Evolutionary conservation across 306 rosid genomes (phyloP).

Genomic region (cucumber (Cucumis sativus)): DNA sequence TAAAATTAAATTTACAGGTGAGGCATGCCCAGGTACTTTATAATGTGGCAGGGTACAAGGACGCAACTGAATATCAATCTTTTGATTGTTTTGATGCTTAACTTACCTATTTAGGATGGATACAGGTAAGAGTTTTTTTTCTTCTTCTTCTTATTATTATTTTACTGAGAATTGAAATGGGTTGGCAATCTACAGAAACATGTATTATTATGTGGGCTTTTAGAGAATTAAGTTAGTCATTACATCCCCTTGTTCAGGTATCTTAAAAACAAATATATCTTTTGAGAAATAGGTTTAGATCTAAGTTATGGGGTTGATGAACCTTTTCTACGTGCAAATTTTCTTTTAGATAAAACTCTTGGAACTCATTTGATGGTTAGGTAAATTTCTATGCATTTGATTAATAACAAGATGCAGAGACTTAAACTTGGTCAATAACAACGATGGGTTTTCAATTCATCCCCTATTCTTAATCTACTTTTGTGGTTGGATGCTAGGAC

Average conservation of each 20-base stretch:
- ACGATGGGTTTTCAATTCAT: constrained; percentile 38
- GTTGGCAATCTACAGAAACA: constrained; percentile 65
- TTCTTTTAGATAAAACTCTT: neutral
- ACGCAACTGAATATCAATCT: constrained; percentile 42
- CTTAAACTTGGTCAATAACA: constrained; percentile 91
- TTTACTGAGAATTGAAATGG: constrained; percentile 25
- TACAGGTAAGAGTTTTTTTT: constrained; percentile 39
- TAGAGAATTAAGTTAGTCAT: constrained; percentile 64
- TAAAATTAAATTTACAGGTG: constrained; percentile 37
- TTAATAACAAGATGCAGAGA: constrained; percentile 60
- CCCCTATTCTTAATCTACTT: neutral
- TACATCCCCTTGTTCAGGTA: constrained; percentile 78
- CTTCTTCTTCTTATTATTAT: neutral
- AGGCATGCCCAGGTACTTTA: constrained; percentile 95
- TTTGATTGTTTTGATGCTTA: constrained; percentile 72
- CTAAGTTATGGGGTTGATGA: neutral
- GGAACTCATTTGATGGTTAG: no score
- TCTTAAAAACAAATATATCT: neutral
- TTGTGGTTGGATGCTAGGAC: neutral
- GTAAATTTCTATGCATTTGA: no score
- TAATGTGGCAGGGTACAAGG: constrained; percentile 70
- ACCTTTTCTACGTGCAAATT: neutral
- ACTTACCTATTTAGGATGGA: constrained; percentile 82
- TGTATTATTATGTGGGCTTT: constrained; percentile 52
- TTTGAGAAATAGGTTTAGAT: no score